Evolutionary conservation across 768 basidiomycete genomes (phyloP), one percentile per base, ranked within the genome.

Genomic region (Daedaleopsis nitida): DNA sequence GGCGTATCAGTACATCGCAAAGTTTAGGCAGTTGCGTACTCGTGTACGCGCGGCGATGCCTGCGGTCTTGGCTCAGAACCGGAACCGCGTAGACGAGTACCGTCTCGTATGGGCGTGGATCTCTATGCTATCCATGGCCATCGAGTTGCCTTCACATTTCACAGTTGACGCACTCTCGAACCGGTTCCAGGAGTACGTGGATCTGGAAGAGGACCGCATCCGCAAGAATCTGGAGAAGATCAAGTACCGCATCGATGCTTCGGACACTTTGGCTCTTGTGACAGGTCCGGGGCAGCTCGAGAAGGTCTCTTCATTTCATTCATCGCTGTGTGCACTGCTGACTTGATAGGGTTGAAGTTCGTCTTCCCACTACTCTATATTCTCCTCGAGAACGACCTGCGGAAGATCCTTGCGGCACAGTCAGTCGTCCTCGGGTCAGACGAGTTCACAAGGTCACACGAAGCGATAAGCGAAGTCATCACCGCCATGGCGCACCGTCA

Each of bases 181-280:
- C n/a, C 69, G 59, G 37, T 72, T 73, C 58, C 34, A 64, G n/a
- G 24, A 57, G 3, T 65, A 70, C 56, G 21, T 66, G 1, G 62
- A 71, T 7, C 34, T 48, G 21, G 72, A 73, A 32, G 73, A 75
- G 47, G 44, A 52, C 16, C 65, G 73, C 3, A 53, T 75, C 8
- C 43, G 49, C 14, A 44, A 55, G 10, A 72, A 69, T 24, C 43
- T 75, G 47, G 62, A 66, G 32, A 63, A 58, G 16, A 59, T 74
- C 7, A 60, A 65, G 17, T 74, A 71, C 42, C 47, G 64, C 38
- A 72, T 75, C 27, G 73, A 75, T 45, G 70, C 66, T 2, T 21
- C 51, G 0, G 73, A 74, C 35, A 73, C 72, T 1, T 58, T 75
- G 8, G 50, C 59, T 4, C 65, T 74, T 2, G 64, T 75, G 1